Conservation (phyloP, 2,329 filamentous ascomycete genomes). For the Phoma herbarum region DNA sequence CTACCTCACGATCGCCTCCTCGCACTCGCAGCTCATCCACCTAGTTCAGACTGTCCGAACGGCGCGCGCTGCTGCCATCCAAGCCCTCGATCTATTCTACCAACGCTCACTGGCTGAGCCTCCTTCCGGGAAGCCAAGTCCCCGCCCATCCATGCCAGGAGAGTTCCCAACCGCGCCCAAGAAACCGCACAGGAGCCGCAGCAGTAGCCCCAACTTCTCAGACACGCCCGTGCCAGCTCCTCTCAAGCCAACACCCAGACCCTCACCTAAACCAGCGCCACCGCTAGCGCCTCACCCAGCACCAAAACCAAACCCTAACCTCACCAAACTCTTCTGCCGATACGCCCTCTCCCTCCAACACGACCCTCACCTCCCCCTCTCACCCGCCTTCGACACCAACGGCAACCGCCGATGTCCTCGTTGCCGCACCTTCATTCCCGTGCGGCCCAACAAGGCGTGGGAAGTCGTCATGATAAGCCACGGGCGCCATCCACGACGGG, state of each 20-base stretch:
- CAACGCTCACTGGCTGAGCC: slow-evolving; percentile 35
- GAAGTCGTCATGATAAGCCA: slow-evolving; percentile 34
- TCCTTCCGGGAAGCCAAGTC: slow-evolving; percentile 16
- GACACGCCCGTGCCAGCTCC: background rate
- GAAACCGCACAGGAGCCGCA: slow-evolving; percentile 9
- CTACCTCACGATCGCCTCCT: slow-evolving; percentile 33
- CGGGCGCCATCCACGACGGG: slow-evolving; percentile 14
- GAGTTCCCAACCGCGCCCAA: slow-evolving; percentile 26
- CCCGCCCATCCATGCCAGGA: slow-evolving; percentile 27
- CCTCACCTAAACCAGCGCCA: slow-evolving; percentile 5
- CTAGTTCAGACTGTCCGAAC: slow-evolving; percentile 40
- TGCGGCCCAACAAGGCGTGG: slow-evolving; percentile 40
- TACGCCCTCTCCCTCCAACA: slow-evolving; percentile 45
- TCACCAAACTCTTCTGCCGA: slow-evolving; percentile 39
- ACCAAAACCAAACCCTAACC: slow-evolving; percentile 12
- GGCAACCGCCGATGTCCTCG: slow-evolving; percentile 42
- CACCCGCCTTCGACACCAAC: slow-evolving; percentile 33
- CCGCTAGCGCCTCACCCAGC: slow-evolving; percentile 7
- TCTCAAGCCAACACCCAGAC: slow-evolving; percentile 1
- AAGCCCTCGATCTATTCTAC: slow-evolving; percentile 41
- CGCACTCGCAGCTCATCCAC: slow-evolving; percentile 40
- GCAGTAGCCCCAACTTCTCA: slow-evolving; percentile 13
- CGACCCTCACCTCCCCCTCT: slow-evolving; percentile 30
- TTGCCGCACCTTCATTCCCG: slow-evolving; percentile 35
- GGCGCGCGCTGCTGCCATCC: slow-evolving; percentile 38